Evolutionary conservation across 1,284 basidiomycete genomes (phyloP).

Genomic region (Testicularia cyperi): DNA sequence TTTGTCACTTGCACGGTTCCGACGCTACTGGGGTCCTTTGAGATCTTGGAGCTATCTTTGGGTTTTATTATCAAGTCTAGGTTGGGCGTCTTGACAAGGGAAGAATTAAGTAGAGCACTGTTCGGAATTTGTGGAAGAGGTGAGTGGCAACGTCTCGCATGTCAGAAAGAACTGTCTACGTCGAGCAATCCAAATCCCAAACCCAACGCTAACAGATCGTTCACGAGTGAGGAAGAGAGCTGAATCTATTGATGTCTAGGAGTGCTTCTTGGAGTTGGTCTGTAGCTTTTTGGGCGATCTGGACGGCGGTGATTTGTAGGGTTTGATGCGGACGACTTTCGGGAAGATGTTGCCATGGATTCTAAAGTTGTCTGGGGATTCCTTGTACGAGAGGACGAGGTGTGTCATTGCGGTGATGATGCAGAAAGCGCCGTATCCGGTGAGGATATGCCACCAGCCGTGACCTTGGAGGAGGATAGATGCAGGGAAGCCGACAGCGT

Average conservation of each 20-base stretch:
- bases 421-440: constrained; percentile 63
- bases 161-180: too few species aligned
- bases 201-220: too few species aligned
- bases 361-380: constrained; percentile 35
- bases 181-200: too few species aligned
- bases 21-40: too few species aligned
- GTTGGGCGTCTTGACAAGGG: too few species aligned
- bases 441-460: constrained; percentile 65
- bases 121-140: too few species aligned
- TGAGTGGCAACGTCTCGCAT: too few species aligned
- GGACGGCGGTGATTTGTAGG: constrained; percentile 3
- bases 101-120: too few species aligned
- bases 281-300: background rate
- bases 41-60: too few species aligned
- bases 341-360: constrained; percentile 15
- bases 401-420: constrained; percentile 58
- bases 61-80: too few species aligned
- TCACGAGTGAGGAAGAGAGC: background rate
- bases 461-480: constrained; percentile 52
- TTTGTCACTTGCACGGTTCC: too few species aligned
- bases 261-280: background rate
- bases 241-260: background rate
- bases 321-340: constrained; percentile 22
- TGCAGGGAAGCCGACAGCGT: constrained; percentile 41
- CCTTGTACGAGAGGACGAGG: constrained; percentile 39